These are phyloP conservation scores for Metschnikowia sp. DNA, from an alignment of 805 yeast genomes.

Conservation along the genomic window DNA sequence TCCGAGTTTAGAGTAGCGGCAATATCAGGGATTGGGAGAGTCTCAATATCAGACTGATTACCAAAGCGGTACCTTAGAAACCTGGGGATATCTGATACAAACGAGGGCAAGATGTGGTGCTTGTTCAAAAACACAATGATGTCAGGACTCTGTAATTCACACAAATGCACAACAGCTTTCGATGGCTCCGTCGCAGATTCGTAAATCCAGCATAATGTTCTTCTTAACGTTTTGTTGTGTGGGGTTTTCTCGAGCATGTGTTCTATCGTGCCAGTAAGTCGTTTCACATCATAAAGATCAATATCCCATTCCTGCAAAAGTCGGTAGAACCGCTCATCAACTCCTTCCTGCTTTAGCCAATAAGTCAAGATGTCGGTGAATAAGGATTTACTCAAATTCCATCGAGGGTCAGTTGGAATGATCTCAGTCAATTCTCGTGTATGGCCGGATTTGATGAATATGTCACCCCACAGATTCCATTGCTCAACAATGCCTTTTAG, in stretches of 20 bases:
- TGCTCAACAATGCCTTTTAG: slow-evolving; percentile 29
- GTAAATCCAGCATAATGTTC: slow-evolving; percentile 50
- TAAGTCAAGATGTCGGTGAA: slow-evolving; percentile 45
- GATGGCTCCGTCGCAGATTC: slow-evolving; percentile 54
- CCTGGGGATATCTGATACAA: slow-evolving; percentile 47
- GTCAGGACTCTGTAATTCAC: slow-evolving; percentile 50
- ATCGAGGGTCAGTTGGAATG: slow-evolving; percentile 50
- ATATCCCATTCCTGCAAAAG: slow-evolving; percentile 58
- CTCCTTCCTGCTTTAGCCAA: slow-evolving; percentile 33
- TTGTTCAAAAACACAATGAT: slow-evolving; percentile 57
- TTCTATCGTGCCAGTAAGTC: slow-evolving; percentile 46
- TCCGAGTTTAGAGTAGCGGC: slow-evolving; percentile 40
- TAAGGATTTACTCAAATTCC: slow-evolving; percentile 30
- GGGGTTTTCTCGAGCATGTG: slow-evolving; percentile 33
- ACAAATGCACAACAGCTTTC: slow-evolving; percentile 62
- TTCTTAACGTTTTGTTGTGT: slow-evolving; percentile 29
- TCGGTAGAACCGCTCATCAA: slow-evolving; percentile 31
- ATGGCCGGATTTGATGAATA: slow-evolving; percentile 48
- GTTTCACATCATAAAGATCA: slow-evolving; percentile 45
- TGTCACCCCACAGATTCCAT: slow-evolving; percentile 66
- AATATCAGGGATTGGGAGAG: slow-evolving; percentile 41
- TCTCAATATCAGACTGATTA: slow-evolving; percentile 30
- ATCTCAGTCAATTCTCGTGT: slow-evolving; percentile 44
- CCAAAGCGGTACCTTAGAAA: slow-evolving; percentile 45
- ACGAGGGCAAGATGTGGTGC: slow-evolving; percentile 58